Percentiles rank a stretch among this genome's conserved stretches.
These are phyloP conservation scores for Taphrina wiesneri DNA, from an alignment of 1,139 yeast species.

Conservation along the genomic window DNA sequence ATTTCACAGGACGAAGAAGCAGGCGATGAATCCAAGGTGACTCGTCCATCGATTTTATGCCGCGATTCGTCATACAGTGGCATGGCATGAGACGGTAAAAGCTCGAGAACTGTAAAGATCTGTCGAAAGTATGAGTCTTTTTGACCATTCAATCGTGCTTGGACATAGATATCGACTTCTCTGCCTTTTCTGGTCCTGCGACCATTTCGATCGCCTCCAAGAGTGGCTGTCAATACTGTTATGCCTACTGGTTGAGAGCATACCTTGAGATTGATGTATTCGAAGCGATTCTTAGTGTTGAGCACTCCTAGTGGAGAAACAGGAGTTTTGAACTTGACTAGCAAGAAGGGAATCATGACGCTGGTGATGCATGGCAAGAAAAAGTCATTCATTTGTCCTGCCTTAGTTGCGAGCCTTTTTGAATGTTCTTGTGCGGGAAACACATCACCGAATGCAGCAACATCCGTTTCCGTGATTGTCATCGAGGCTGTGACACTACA, in stretches of 20 bases:
- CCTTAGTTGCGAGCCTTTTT: neutral
- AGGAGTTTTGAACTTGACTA: neutral
- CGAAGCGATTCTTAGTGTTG: neutral
- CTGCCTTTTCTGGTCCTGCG: neutral
- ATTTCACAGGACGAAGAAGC: neutral
- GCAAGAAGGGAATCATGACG: neutral
- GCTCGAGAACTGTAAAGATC: neutral
- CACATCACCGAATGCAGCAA: neutral
- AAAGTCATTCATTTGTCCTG: neutral
- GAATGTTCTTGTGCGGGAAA: neutral
- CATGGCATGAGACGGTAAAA: neutral
- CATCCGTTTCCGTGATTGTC: neutral
- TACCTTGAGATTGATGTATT: neutral
- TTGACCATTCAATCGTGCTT: neutral
- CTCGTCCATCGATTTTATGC: no score
- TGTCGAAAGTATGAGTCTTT: neutral
- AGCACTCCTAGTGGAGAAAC: neutral
- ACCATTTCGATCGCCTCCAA: neutral
- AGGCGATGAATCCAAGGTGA: no score
- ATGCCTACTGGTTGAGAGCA: neutral
- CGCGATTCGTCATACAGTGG: neutral
- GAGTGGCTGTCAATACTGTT: neutral
- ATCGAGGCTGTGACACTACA: neutral
- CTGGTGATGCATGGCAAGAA: constrained; percentile 4
- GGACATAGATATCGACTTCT: neutral